Base-by-base conservation (phyloP, 2,329 filamentous ascomycete species). In the Fusarium zealandicum region DNA sequence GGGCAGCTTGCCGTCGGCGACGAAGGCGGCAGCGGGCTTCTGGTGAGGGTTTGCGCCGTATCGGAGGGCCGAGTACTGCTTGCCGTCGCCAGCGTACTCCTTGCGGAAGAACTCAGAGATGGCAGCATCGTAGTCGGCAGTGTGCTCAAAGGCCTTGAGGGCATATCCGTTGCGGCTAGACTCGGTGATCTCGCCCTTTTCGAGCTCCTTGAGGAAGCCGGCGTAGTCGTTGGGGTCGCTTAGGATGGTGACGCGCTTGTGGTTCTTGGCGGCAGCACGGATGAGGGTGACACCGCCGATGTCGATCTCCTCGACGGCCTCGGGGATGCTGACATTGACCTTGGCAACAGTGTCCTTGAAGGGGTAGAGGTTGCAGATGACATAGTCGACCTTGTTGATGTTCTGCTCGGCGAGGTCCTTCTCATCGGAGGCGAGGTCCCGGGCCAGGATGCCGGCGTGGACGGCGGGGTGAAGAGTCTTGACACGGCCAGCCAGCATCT, bases 271-370 rank as follows among this genome's bases (percentile, higher is more conserved):
- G 20, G 95, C 95, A 51, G 95, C 95, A 63, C 95, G 89, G 72
- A 99, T 90, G 58, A 99, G 87, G 32, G 95, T 99, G 45, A 99
- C 95, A 69, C 95, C 95, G 64, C 93, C 95, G 72, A 99, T 97
- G 77, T 99, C 95, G 70, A 99, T 96, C 80, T 99, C 95, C 79
- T 99, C 95, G 32, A 99, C 93, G 44, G 95, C 95, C 79, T 99
- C 93, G 44, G 91, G 87, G 60, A 99, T 90, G 57, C 93, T 98
- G 70, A 99, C 95, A 71, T 96, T 96, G 80, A 96, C 87, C 83
- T 97, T 96, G 69, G 92, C 90, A 67, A 99, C 88, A 27, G 95
- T 99, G 74, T 98, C 93, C 81, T 97, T 97, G 87, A 99, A 99
- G 11, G 95, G 95, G 77, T 99, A 98, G 50, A 99, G 84, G 80